Evolutionary conservation across 2,329 filamentous ascomycete species (phyloP).

Genomic region (Cercospora zeae-maydis): DNA sequence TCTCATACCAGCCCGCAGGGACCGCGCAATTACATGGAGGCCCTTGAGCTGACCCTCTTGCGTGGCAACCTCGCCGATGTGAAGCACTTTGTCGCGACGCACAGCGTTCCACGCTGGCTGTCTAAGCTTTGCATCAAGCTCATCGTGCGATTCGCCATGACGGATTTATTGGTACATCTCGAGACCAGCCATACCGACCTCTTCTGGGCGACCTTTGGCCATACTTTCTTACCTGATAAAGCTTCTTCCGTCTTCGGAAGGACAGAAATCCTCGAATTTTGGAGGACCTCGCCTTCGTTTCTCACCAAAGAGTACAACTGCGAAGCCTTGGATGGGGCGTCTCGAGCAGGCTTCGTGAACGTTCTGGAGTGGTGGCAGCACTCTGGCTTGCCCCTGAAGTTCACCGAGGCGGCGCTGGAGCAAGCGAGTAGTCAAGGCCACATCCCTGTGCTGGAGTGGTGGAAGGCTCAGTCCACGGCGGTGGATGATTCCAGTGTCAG

Average conservation of each 20-base stretch:
- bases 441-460: conserved; percentile 87
- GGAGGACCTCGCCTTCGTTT: conserved; percentile 78
- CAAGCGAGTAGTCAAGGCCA: conserved; percentile 82
- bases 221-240: conserved; percentile 79
- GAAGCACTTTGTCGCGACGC: conserved; percentile 65
- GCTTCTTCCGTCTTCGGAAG: conserved; percentile 83
- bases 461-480: conserved; percentile 59
- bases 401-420: conserved; percentile 82
- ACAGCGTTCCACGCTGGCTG: conserved; percentile 67
- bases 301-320: conserved; percentile 80
- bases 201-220: conserved; percentile 80
- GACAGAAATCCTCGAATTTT: conserved; percentile 83
- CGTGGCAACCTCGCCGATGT: conserved; percentile 67
- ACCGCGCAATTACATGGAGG: conserved; percentile 67
- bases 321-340: conserved; percentile 84
- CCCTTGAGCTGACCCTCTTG: conserved; percentile 81
- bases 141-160: conserved; percentile 86
- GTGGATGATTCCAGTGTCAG: conserved; percentile 30
- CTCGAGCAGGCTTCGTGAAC: conserved; percentile 76
- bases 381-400: conserved; percentile 73
- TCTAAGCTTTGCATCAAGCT: conserved; percentile 80
- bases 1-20: conserved; percentile 61
- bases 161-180: conserved; percentile 70
- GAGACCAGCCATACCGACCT: conserved; percentile 66
- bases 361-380: conserved; percentile 91